A percentile compares a stretch with the other conserved stretches of the same genome.
Evolutionary conservation across 371 early-diverging fungal species (phyloP).

Genomic region (Mucor saturninus): DNA sequence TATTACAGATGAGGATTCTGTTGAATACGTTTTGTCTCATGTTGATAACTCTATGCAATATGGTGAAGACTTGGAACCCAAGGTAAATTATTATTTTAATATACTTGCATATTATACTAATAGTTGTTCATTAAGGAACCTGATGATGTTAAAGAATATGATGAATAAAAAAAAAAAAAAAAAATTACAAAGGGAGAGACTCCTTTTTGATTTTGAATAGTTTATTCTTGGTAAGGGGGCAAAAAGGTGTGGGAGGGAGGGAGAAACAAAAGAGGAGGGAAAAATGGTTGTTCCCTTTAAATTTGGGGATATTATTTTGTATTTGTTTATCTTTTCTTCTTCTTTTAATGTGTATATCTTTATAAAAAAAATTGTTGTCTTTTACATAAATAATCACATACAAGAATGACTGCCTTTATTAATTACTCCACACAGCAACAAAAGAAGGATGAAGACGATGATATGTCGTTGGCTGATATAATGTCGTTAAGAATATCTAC

Average conservation of each 20-base stretch:
- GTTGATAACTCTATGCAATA: slow-evolving; percentile 97
- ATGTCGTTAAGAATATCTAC: slow-evolving; percentile 21
- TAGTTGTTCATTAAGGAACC: slow-evolving; percentile 41
- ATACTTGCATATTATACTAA: slow-evolving; percentile 11
- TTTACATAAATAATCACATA: background rate
- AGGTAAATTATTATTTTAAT: slow-evolving; percentile 50
- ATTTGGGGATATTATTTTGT: slow-evolving; percentile 8
- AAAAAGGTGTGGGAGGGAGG: background rate
- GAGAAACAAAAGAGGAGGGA: slow-evolving; percentile 8
- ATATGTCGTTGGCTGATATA: slow-evolving; percentile 26
- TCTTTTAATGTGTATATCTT: background rate
- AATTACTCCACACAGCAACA: background rate
- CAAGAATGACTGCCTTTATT: background rate
- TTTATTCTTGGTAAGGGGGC: background rate
- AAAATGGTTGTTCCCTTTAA: slow-evolving; percentile 11
- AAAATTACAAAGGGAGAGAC: background rate
- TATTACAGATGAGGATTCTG: slow-evolving; percentile 93
- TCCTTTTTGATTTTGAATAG: background rate
- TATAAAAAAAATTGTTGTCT: background rate
- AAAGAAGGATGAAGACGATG: slow-evolving; percentile 23
- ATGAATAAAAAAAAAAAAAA: slow-evolving; percentile 20
- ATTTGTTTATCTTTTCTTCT: slow-evolving; percentile 4
- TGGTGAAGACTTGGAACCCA: slow-evolving; percentile 96
- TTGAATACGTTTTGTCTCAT: slow-evolving; percentile 82
- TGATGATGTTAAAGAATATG: slow-evolving; percentile 43